Conservation (phyloP, 1,284 basidiomycete genomes). For the Phellopilus nigrolimitatus region DNA sequence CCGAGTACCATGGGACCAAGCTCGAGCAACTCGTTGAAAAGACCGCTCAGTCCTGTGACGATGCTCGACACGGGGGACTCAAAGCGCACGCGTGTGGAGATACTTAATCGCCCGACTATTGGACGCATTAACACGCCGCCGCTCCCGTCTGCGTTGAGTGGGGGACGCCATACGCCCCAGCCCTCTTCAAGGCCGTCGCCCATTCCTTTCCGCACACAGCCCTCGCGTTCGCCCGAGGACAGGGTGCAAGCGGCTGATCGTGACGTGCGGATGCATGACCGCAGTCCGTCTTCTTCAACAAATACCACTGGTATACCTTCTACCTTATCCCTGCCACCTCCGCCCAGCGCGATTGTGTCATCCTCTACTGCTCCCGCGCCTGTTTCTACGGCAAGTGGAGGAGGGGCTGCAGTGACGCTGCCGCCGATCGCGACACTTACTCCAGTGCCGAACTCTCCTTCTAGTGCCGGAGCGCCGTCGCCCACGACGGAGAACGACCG, state of each 20-base stretch:
- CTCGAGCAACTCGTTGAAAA: slow-evolving; percentile 37
- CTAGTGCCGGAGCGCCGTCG: slow-evolving; percentile 11
- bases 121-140: slow-evolving; percentile 26
- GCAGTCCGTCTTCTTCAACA: slow-evolving; percentile 40
- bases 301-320: slow-evolving; percentile 50
- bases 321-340: slow-evolving; percentile 68
- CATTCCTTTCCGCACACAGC: slow-evolving; percentile 67
- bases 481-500: slow-evolving; percentile 15
- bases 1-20: slow-evolving; percentile 28
- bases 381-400: slow-evolving; percentile 14
- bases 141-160: slow-evolving; percentile 32
- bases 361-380: slow-evolving; percentile 27
- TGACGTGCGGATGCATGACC: slow-evolving; percentile 23
- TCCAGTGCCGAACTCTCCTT: slow-evolving; percentile 29
- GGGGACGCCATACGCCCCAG: slow-evolving; percentile 44
- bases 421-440: slow-evolving; percentile 65
- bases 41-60: slow-evolving; percentile 54
- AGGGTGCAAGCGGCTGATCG: slow-evolving; percentile 35
- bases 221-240: slow-evolving; percentile 59
- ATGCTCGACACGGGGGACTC: slow-evolving; percentile 30
- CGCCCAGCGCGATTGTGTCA: slow-evolving; percentile 48
- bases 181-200: slow-evolving; percentile 65
- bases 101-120: slow-evolving; percentile 31
- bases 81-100: slow-evolving; percentile 62
- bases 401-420: slow-evolving; percentile 35